phyloP scores from a whole-genome alignment of 2,329 filamentous ascomycete species.

The Tolypocladium inflatum region DNA sequence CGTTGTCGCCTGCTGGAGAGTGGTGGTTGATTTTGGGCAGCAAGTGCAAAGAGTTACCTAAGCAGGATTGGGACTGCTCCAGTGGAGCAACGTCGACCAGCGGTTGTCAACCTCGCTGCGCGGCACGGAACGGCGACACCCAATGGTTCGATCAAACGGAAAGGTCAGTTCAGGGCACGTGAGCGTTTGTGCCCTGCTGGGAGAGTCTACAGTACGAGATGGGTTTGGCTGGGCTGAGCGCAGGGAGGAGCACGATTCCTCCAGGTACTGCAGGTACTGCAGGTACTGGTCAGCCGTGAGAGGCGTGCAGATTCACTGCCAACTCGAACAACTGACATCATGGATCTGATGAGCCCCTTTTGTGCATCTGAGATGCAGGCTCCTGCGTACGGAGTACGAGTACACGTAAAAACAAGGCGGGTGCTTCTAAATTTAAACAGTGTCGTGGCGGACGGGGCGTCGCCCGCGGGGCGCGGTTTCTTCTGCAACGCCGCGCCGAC shows the following conservation, averaged over 20 bases:
- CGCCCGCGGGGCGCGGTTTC: not conserved
- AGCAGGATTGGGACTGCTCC: not conserved
- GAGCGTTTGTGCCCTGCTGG: not conserved
- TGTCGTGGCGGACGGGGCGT: not conserved
- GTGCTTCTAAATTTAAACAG: not conserved
- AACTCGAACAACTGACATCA: not conserved
- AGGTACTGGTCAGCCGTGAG: not conserved
- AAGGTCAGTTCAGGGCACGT: not conserved
- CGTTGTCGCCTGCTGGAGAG: not conserved
- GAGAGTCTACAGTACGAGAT: no score
- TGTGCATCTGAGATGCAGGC: not conserved
- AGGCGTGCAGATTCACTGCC: not conserved
- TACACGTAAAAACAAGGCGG: not conserved
- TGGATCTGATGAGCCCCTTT: not conserved
- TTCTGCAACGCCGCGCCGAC: not conserved
- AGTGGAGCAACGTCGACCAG: not conserved
- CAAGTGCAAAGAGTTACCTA: not conserved
- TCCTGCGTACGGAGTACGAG: not conserved
- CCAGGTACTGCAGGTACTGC: no score
- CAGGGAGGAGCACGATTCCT: not conserved
- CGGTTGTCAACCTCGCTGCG: not conserved
- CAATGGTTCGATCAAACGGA: not conserved
- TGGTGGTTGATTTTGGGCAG: not conserved
- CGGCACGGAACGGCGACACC: not conserved
- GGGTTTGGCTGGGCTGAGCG: no score